A percentile compares a stretch with the other conserved stretches of the same genome.
These are phyloP conservation scores for Aspergillus egyptiacus DNA, from an alignment of 495 filamentous ascomycete species.

Conservation along the genomic window DNA sequence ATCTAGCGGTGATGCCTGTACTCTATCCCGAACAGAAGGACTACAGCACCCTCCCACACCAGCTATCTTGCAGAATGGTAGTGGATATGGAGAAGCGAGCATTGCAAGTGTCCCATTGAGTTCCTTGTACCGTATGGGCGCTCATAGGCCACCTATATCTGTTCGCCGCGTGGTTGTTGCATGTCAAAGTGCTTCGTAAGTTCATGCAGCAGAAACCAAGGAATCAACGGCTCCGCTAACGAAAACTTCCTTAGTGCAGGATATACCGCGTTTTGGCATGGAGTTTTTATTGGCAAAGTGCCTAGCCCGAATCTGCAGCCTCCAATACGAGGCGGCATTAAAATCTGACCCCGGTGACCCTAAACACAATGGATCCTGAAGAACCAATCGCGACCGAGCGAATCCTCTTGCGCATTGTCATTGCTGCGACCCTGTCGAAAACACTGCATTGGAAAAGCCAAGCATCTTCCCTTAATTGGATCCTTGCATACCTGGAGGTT, in stretches of 20 bases:
- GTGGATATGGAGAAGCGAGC: background rate
- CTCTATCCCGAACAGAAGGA: background rate
- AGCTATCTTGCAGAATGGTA: background rate
- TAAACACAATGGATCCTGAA: background rate
- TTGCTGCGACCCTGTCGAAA: conserved; percentile 3
- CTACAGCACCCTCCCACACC: background rate
- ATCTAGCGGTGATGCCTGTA: background rate
- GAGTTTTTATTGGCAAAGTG: background rate
- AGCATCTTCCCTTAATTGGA: conserved; percentile 12
- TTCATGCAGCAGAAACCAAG: conserved; percentile 5
- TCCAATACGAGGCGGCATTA: conserved; percentile 4
- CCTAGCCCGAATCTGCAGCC: background rate
- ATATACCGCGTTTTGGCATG: background rate
- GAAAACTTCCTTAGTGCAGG: background rate
- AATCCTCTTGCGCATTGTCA: conserved; percentile 2
- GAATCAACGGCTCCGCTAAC: background rate
- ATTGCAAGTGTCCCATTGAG: background rate
- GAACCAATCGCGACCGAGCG: conserved; percentile 7
- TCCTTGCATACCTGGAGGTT: conserved; percentile 7
- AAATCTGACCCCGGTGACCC: background rate
- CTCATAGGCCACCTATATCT: background rate
- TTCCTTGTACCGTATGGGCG: background rate
- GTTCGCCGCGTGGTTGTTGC: conserved; percentile 3
- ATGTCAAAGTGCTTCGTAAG: conserved; percentile 3
- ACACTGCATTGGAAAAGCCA: conserved; percentile 7